Base-by-base conservation (phyloP, 75 land plant species). In the Selaginella moellendorffii region DNA sequence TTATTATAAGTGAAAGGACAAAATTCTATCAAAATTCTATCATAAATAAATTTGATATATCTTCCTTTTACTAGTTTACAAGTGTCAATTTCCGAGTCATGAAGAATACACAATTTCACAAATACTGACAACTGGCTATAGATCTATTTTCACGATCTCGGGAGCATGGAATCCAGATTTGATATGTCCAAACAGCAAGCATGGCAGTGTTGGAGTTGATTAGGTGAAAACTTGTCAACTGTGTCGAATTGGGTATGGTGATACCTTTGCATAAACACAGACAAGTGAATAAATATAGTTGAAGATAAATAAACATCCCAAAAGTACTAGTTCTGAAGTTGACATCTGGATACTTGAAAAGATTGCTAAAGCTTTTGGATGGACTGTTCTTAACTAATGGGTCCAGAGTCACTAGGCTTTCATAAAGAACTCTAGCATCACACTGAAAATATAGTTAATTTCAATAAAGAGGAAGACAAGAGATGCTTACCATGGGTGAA, bases 161-260 rank as follows among this genome's bases (percentile, higher is more conserved):
- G 76, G 54, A 73, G 76, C 28, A 73, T 30, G 29, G 31, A 62
- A 28, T 54, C 29, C 28, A 74, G 61, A 65, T 74, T 74, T 31
- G 76, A 28, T 69, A 74, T 22, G 65, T 54, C 67, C 72, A 74
- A 9, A 74, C 76, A 19, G 67, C 64, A n/a, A 74, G 76, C 12
- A 72, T 54, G 24, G 76, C 76, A 63, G 8, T 59, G 73, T 52
- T 74, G 76, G 54, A 74, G 62, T 46, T 74, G 72, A 0, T 74
- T 29, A 17, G 76, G 73, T n/a, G 72, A 69, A 10, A 74, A 72
- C 67, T 74, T 74, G 54, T 74, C 76, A 21, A 74, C 54, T 29
- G 76, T 74, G 31, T 74, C 76, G 2, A 72, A 72, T 52, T 42
- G 67, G n/a, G 76, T 74, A 29, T 74, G 76, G 28, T 74, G 76